Percentiles rank a stretch among this genome's conserved stretches.
Conservation (phyloP, 1,139 yeast genomes). For the Diutina pseudorugosa region DNA sequence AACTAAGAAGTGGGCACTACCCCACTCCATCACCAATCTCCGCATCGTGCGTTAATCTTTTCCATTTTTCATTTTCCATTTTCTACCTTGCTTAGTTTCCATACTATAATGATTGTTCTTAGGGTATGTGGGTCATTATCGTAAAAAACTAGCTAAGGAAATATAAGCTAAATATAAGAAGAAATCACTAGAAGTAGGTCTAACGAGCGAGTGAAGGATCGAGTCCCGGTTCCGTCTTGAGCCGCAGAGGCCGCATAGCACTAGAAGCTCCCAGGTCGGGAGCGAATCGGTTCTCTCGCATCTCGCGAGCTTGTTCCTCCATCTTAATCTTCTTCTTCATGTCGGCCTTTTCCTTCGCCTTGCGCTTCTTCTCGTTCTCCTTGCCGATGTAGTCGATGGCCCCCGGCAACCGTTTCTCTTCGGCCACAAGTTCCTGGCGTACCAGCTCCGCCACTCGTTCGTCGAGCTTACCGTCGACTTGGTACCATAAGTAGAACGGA, state of each 20-base stretch:
- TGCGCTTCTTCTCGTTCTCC: conserved; percentile 4
- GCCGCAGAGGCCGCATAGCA: not conserved
- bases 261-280: no score
- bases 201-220: not conserved
- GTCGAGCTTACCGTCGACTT: conserved; percentile 69
- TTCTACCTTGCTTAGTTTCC: no score
- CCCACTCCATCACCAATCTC: not conserved
- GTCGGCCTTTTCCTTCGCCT: conserved; percentile 4
- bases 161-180: no score
- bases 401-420: conserved; percentile 34
- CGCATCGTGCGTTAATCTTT: not conserved
- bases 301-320: not conserved
- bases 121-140: not conserved
- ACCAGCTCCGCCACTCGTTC: conserved; percentile 41
- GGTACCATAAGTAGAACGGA: conserved; percentile 68
- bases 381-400: conserved; percentile 8
- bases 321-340: conserved; percentile 2
- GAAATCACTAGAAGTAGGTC: no score
- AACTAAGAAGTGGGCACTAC: no score
- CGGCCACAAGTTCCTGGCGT: conserved; percentile 25
- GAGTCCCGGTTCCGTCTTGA: not conserved
- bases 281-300: not conserved
- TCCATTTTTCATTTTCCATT: no score
- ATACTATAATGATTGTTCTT: no score
- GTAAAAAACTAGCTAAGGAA: no score